Evolutionary conservation across 805 yeast species (phyloP), one percentile per base, ranked within the genome.

Genomic region (Tetrapisispora fleetii): DNA sequence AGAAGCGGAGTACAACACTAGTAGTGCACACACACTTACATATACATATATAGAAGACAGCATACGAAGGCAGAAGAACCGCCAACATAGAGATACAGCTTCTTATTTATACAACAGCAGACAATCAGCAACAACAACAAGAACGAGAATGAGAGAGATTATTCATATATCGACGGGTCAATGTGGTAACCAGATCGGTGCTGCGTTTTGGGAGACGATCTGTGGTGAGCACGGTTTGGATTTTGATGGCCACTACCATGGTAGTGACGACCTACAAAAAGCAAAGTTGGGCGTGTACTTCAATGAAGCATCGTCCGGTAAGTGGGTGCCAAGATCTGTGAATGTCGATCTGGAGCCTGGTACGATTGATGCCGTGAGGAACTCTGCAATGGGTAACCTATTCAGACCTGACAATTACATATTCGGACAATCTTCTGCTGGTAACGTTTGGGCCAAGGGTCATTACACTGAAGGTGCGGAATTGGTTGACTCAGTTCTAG

Each of bases 131-230:
- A 24, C 37, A 22, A 27, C n/a, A n/a, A n/a, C n/a, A n/a, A n/a
- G n/a, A n/a, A n/a, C n/a, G n/a, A n/a, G n/a, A n/a, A 59, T 59
- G 63, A 57, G 63, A 53, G 58, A 68, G 83, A 93, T 57, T 41
- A 87, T 90, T 70, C 97, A 90, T 72, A 79, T 90, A 70, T 90
- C 97, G 51, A 84, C 96, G 50, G 98, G 98, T 71, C 98, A 90
- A 76, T 89, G 97, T 80, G 96, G 97, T 81, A 90, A 90, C 79
- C 98, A 90, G 74, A 88, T 90, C 59, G 95, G 95, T 73, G 90
- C 95, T 56, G 95, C 95, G 51, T 86, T 86, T 65, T 86, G 95
- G 95, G 90, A 86, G 72, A 85, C 91, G 42, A 85, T 85, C 59
- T 85, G 93, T 73, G 86, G 85, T 52, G 95, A 85, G 67, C 95